phyloP scores from a whole-genome alignment of 176 grass and related monocot species.

The Musa troglodytarum region DNA sequence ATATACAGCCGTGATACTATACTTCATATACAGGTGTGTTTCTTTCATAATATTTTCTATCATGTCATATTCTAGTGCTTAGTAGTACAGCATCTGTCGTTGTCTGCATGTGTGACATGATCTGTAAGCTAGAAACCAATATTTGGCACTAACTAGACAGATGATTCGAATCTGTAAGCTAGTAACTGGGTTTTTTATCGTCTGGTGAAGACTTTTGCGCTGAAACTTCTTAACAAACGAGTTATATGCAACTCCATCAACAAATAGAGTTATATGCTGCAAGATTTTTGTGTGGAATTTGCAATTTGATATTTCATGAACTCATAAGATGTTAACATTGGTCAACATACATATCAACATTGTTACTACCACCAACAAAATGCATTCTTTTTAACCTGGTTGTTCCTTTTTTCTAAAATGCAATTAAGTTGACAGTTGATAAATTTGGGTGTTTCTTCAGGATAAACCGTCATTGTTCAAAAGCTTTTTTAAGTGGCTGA shows the following conservation, averaged over 20 bases:
- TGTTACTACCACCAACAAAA: not conserved
- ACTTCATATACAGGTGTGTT: conserved; percentile 80
- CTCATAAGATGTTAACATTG: not conserved
- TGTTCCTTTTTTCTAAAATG: not conserved
- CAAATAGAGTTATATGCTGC: not conserved
- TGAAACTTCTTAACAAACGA: not conserved
- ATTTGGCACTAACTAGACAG: not conserved
- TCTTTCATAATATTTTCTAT: not conserved
- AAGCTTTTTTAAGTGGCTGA: conserved; percentile 90
- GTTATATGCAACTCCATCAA: not conserved
- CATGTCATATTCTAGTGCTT: not conserved
- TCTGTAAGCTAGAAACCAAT: not conserved
- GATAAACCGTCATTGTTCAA: conserved; percentile 82
- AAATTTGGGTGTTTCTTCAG: conserved; percentile 29
- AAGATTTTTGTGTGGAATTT: not conserved
- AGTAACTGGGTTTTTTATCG: not conserved
- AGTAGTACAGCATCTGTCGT: not conserved
- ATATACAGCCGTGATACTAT: conserved; percentile 98
- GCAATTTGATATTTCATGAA: too few species aligned
- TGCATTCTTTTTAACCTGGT: not conserved
- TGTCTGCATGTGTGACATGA: not conserved
- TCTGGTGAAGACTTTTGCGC: not conserved
- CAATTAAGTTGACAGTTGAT: not conserved
- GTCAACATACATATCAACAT: not conserved
- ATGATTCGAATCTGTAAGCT: not conserved